Base-by-base conservation (phyloP, 768 basidiomycete genomes). In the Pleurotus tuoliensis region DNA sequence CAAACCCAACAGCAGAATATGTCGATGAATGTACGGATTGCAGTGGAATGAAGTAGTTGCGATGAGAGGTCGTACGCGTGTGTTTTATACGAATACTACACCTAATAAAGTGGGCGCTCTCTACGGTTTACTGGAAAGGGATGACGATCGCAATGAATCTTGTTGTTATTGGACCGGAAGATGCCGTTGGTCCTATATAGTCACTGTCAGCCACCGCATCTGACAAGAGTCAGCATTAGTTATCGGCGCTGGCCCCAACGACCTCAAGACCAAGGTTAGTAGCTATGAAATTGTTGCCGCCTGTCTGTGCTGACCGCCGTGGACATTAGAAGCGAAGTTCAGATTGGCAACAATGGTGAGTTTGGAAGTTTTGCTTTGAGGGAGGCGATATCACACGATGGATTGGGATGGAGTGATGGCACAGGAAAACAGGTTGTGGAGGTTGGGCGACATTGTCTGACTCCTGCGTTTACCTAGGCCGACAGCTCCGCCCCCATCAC, bases 401-500 rank as follows among this genome's bases (percentile, higher is more conserved):
- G 15, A 48, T 18, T 34, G 30, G 30, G 47, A n/a, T 15, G n/a
- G 47, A n/a, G 47, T 18, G 18, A 16, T 44, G n/a, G 12, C 15
- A 7, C 11, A 44, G n/a, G 41, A 44, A 44, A 22, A 44, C n/a
- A 22, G 13, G 20, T 34, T 34, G 11, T 11, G 9, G 30, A 34
- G 9, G 30, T 34, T 34, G 30, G 30, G 8, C 3, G 9, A 11
- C 30, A 34, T 11, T 11, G 16, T 54, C 27, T 18, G 2, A 16
- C 22, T 34, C 50, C 50, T 25, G 51, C 59, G 12, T 51, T 59
- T 59, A 62, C 69, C 18, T 65, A 92, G 90, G 82, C 89, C 77
- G 90, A 90, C 72, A 78, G 72, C 71, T 79, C 84, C 73, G 83
- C 92, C 72, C 87, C 95, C 58, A 82, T 99, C 64, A 99, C 97